A percentile compares a stretch with the other conserved stretches of the same genome.
These are phyloP conservation scores for Torulaspora indica DNA, from an alignment of 805 yeast species.

Conservation along the genomic window DNA sequence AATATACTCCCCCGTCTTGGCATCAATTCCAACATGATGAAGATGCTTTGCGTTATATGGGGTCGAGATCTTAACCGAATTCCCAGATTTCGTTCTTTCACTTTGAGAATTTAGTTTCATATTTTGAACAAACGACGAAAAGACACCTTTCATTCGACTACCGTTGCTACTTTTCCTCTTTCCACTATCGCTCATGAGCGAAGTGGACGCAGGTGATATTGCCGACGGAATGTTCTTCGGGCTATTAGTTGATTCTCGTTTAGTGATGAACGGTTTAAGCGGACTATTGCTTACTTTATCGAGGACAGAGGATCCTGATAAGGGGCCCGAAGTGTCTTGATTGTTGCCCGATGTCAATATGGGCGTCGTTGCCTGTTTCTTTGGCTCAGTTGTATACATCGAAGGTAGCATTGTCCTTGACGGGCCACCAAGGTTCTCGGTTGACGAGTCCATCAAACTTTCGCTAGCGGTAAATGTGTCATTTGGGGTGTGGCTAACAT, in stretches of 20 bases:
- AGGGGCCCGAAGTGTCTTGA: slow-evolving; percentile 10
- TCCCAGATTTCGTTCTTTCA: slow-evolving; percentile 40
- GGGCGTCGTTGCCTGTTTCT: slow-evolving; percentile 6
- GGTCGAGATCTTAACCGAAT: slow-evolving; percentile 61
- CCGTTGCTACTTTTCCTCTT: slow-evolving; percentile 40
- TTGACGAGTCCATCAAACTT: slow-evolving; percentile 11
- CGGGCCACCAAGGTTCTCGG: slow-evolving; percentile 6
- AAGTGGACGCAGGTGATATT: slow-evolving; percentile 21
- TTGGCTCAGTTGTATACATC: slow-evolving; percentile 5
- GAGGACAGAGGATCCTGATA: slow-evolving; percentile 6
- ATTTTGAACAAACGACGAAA: slow-evolving; percentile 43
- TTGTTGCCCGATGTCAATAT: slow-evolving; percentile 13
- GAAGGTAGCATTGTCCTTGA: slow-evolving; percentile 8
- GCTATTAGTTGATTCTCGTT: slow-evolving; percentile 12
- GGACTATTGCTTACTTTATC: slow-evolving; percentile 10
- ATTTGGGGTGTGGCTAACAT: slow-evolving; percentile 9
- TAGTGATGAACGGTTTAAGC: slow-evolving; percentile 10
- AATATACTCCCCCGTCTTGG: slow-evolving; percentile 76
- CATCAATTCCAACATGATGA: slow-evolving; percentile 89
- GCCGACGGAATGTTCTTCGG: slow-evolving; percentile 11
- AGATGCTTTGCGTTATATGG: slow-evolving; percentile 89
- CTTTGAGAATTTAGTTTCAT: slow-evolving; percentile 30
- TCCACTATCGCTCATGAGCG: slow-evolving; percentile 7
- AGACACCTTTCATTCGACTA: slow-evolving; percentile 51
- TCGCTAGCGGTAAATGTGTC: slow-evolving; percentile 11